Conservation (phyloP, 352 stramenopile genomes). For the Phytopythium boreale region DNA sequence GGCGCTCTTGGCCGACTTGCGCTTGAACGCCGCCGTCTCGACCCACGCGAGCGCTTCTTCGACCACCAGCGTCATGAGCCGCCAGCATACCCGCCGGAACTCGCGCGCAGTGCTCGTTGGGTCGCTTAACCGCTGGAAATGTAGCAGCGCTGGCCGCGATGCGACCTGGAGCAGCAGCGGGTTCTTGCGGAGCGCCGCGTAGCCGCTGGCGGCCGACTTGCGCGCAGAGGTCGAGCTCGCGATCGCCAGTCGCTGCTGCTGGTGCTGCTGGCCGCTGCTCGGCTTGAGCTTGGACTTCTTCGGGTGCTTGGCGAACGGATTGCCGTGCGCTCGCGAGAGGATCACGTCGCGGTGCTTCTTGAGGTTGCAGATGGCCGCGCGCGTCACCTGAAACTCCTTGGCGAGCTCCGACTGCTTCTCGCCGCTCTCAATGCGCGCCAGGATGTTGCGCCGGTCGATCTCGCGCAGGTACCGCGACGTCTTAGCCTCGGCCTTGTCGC, state of each 20-base stretch:
- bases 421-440: conserved; percentile 33
- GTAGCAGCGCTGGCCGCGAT: background rate
- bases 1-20: background rate
- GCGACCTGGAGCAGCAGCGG: background rate
- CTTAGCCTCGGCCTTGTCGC: conserved; percentile 10
- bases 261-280: background rate
- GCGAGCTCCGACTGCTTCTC: conserved; percentile 47
- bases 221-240: background rate
- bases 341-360: conserved; percentile 46
- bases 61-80: conserved; percentile 31
- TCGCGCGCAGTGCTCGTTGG: conserved; percentile 9
- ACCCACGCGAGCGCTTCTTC: conserved; percentile 33
- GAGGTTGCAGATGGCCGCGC: conserved; percentile 54
- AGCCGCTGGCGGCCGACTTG: background rate
- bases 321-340: conserved; percentile 33
- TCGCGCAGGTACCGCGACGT: conserved; percentile 40
- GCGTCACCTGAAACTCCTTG: conserved; percentile 58
- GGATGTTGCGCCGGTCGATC: conserved; percentile 42
- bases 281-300: conserved; percentile 19
- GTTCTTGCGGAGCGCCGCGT: background rate
- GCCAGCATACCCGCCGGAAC: conserved; percentile 27
- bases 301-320: conserved; percentile 49
- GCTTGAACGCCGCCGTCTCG: conserved; percentile 7
- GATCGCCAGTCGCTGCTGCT: background rate
- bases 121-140: conserved; percentile 8